Evolutionary conservation across 106 monocot genomes (phyloP).

Genomic region (Chionographis japonica): DNA sequence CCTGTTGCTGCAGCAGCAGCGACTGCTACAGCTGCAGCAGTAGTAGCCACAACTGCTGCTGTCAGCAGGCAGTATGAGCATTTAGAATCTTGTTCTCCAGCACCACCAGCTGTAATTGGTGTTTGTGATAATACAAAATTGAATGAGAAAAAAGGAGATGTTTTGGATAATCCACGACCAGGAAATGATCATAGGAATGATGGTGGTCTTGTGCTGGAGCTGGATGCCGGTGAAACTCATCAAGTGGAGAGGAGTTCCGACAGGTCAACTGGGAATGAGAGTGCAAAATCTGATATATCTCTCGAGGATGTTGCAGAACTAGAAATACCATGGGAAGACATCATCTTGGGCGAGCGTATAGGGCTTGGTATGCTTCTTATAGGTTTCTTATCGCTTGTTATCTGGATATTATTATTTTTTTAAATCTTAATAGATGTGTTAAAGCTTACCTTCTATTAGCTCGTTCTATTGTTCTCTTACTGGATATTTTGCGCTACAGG

Average conservation of each 20-base stretch:
- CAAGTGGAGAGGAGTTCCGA: constrained; percentile 46
- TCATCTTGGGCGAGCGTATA: constrained; percentile 58
- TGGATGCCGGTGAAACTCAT: constrained; percentile 11
- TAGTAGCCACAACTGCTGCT: constrained; percentile 59
- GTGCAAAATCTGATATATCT: constrained; percentile 54
- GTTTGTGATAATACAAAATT: neutral
- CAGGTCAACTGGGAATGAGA: constrained; percentile 53
- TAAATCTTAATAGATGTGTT: neutral
- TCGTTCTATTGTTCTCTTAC: neutral
- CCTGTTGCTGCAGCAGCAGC: constrained; percentile 51
- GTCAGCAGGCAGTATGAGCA: constrained; percentile 53
- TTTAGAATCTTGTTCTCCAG: constrained; percentile 10
- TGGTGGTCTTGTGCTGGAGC: constrained; percentile 10
- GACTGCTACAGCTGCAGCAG: constrained; percentile 52
- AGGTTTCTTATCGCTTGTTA: neutral
- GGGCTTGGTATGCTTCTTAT: constrained; percentile 41
- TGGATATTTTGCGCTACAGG: constrained; percentile 28
- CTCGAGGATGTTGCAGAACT: constrained; percentile 62
- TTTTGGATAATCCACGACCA: constrained; percentile 1
- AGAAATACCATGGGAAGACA: constrained; percentile 73
- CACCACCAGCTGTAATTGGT: constrained; percentile 1
- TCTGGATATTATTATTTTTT: neutral
- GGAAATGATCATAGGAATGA: constrained; percentile 18
- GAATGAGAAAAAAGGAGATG: constrained; percentile 10
- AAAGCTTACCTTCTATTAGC: neutral